Conservation (phyloP, 2,329 filamentous ascomycete species). For the Cordyceps pruinosa region DNA sequence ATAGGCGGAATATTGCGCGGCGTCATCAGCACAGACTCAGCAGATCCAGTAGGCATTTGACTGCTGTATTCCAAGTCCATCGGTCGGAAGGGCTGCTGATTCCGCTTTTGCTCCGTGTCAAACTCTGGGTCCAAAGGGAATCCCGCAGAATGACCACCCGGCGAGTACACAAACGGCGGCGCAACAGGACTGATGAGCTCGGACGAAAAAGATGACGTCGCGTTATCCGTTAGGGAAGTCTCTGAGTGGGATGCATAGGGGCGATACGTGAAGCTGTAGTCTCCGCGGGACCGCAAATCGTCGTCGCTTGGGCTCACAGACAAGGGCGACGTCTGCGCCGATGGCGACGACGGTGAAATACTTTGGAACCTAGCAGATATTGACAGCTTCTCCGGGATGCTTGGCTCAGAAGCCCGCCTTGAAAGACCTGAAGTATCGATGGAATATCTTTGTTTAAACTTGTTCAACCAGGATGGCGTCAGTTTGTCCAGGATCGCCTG, state of each 20-base stretch:
- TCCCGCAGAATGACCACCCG: slow-evolving; percentile 61
- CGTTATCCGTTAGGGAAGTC: slow-evolving; percentile 25
- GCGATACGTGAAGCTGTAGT: slow-evolving; percentile 28
- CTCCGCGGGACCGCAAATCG: slow-evolving; percentile 40
- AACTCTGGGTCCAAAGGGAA: slow-evolving; percentile 54
- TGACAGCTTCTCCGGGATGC: slow-evolving; percentile 61
- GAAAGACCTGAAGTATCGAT: slow-evolving; percentile 43
- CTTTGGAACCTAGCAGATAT: slow-evolving; percentile 43
- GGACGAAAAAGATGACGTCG: slow-evolving; percentile 59
- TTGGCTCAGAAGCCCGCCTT: slow-evolving; percentile 57
- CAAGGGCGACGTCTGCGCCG: slow-evolving; percentile 58
- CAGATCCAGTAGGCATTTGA: slow-evolving; percentile 26
- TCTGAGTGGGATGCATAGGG: slow-evolving; percentile 29
- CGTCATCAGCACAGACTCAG: slow-evolving; percentile 37
- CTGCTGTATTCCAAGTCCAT: slow-evolving; percentile 55
- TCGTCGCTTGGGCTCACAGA: slow-evolving; percentile 66
- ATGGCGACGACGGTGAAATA: slow-evolving; percentile 68
- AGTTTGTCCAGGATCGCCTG: slow-evolving; percentile 66
- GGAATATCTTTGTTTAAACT: slow-evolving; percentile 87
- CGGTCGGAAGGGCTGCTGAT: slow-evolving; percentile 74
- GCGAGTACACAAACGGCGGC: slow-evolving; percentile 67
- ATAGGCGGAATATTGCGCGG: slow-evolving; percentile 38
- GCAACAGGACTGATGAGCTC: slow-evolving; percentile 67
- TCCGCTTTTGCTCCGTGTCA: slow-evolving; percentile 55
- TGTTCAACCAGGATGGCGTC: slow-evolving; percentile 78